phyloP scores from a whole-genome alignment of 148 eudicot species.

The Dianthus caryophyllus region DNA sequence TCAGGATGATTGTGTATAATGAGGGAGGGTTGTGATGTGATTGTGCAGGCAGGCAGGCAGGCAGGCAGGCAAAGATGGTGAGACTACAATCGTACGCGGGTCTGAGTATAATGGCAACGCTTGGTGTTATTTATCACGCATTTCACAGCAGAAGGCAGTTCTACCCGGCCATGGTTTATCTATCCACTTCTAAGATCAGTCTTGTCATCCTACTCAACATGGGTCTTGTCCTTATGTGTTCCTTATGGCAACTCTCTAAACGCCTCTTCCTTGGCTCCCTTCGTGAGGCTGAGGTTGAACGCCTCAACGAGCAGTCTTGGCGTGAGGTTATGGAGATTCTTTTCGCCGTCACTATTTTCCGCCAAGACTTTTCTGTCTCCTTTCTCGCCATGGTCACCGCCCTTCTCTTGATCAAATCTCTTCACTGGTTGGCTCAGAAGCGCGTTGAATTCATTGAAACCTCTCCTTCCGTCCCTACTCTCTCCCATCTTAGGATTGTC shows the following conservation, averaged over 20 bases:
- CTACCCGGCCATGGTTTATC: conserved; percentile 83
- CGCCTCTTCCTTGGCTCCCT: conserved; percentile 75
- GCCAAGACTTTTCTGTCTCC: conserved; percentile 91
- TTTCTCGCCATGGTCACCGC: conserved; percentile 90
- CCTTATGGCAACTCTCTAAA: conserved; percentile 82
- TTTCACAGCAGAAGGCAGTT: conserved; percentile 91
- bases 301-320: conserved; percentile 97
- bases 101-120: conserved; percentile 64
- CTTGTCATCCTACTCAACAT: conserved; percentile 90
- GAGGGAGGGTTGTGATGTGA: not conserved
- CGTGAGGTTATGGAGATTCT: conserved; percentile 97
- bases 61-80: conserved; percentile 56
- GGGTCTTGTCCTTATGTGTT: conserved; percentile 89
- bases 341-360: conserved; percentile 90
- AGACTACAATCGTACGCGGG: conserved; percentile 79
- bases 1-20: not conserved
- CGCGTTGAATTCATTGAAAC: conserved; percentile 97
- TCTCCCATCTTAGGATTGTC: conserved; percentile 83
- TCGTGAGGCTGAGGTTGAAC: conserved; percentile 99
- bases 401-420: conserved; percentile 76
- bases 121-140: conserved; percentile 77
- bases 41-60: not conserved
- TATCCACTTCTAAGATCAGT: conserved; percentile 90
- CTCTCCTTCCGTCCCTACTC: conserved; percentile 70
- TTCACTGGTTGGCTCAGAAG: conserved; percentile 99